Conservation (phyloP, 345 rosid genomes). For the Populus ilicifolia region DNA sequence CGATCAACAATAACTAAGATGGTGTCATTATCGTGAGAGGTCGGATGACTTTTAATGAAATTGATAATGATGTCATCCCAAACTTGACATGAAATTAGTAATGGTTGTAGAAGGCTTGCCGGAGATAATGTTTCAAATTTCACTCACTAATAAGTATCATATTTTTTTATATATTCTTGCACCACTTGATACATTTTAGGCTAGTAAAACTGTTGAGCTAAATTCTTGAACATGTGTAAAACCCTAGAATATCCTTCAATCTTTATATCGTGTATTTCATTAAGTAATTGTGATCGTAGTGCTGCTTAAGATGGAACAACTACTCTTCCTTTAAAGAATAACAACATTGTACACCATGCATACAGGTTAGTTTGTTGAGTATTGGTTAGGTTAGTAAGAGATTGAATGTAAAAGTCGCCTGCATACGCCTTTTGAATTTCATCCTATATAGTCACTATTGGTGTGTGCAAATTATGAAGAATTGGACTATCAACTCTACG, state of each 20-base stretch:
- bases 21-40: too few species aligned
- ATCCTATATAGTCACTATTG: fast-evolving
- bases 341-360: fast-evolving
- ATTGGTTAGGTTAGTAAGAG: too few species aligned
- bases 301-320: fast-evolving
- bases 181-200: not conserved
- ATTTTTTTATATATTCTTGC: fast-evolving
- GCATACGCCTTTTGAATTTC: fast-evolving
- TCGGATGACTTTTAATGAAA: too few species aligned
- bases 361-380: fast-evolving
- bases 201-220: too few species aligned
- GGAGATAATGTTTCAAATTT: too few species aligned
- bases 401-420: too few species aligned
- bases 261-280: too few species aligned
- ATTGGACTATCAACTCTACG: fast-evolving
- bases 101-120: too few species aligned
- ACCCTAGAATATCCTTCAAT: not conserved
- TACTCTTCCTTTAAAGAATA: not conserved
- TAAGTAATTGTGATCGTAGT: fast-evolving
- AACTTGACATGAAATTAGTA: too few species aligned
- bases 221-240: fast-evolving
- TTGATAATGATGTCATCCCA: too few species aligned
- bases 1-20: too few species aligned
- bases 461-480: fast-evolving
- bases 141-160: too few species aligned